phyloP scores from a whole-genome alignment of 2,329 filamentous ascomycete species.

The Aaosphaeria pasadenensis region DNA sequence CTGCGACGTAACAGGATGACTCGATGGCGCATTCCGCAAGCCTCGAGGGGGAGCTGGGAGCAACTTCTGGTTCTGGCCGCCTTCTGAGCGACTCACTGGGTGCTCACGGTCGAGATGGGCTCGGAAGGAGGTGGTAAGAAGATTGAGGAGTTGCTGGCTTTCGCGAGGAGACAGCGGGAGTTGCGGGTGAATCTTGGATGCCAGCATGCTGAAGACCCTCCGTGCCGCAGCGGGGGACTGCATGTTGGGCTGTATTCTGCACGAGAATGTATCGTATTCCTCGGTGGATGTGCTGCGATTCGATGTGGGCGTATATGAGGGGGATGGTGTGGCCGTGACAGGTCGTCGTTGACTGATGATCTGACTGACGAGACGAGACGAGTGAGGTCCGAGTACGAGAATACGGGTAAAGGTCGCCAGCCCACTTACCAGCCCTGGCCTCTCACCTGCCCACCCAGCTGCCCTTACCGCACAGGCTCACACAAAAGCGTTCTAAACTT shows the following conservation, averaged over 20 bases:
- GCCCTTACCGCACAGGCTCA: too few species aligned
- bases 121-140: constrained; percentile 63
- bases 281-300: neutral
- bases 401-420: too few species aligned
- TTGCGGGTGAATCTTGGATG: constrained; percentile 52
- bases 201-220: constrained; percentile 39
- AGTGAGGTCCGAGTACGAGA: too few species aligned
- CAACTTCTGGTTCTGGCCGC: neutral
- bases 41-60: neutral
- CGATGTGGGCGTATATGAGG: neutral
- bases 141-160: constrained; percentile 57
- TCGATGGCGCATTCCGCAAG: neutral
- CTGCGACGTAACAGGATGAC: constrained; percentile 28
- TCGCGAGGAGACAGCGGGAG: constrained; percentile 56
- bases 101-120: constrained; percentile 60
- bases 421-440: too few species aligned
- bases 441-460: too few species aligned
- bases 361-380: too few species aligned
- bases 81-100: constrained; percentile 17
- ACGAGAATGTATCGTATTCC: too few species aligned
- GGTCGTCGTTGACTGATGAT: neutral
- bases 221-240: constrained; percentile 45
- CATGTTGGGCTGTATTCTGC: constrained; percentile 37
- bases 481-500: too few species aligned
- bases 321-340: neutral